Evolutionary conservation across 1,284 basidiomycete genomes (phyloP).

Genomic region (Volvariella volvacea): DNA sequence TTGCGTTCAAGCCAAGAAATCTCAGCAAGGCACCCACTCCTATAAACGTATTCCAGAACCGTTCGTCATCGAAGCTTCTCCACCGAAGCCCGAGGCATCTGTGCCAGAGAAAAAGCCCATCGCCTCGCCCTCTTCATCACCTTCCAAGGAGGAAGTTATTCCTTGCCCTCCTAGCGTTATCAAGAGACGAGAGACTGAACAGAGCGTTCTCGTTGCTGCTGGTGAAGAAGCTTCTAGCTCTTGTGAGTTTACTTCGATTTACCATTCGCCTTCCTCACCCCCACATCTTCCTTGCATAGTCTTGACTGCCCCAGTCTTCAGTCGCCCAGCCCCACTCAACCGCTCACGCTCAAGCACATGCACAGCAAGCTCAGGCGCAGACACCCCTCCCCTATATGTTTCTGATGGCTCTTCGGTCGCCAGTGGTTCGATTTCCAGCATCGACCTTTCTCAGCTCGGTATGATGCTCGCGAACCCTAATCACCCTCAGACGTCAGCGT

Average conservation of each 20-base stretch:
- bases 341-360: constrained; percentile 64
- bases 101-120: constrained; percentile 53
- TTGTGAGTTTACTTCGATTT: constrained; percentile 34
- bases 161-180: constrained; percentile 52
- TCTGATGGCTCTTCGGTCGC: constrained; percentile 64
- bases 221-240: constrained; percentile 54
- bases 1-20: constrained; percentile 49
- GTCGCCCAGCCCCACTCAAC: constrained; percentile 39
- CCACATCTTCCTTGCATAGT: constrained; percentile 26
- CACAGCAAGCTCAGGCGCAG: constrained; percentile 55
- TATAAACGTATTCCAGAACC: constrained; percentile 23
- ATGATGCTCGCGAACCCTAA: constrained; percentile 43
- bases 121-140: constrained; percentile 50
- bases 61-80: constrained; percentile 30
- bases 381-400: constrained; percentile 60
- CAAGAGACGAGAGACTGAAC: constrained; percentile 62
- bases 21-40: constrained; percentile 37
- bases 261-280: background rate
- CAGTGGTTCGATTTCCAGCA: constrained; percentile 67
- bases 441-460: constrained; percentile 60
- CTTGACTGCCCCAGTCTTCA: constrained; percentile 45
- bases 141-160: constrained; percentile 64
- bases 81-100: constrained; percentile 35
- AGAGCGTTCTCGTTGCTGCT: constrained; percentile 51
- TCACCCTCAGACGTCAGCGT: constrained; percentile 34